Conservation (phyloP, 768 basidiomycete species). For the Hypsizygus marmoreus region DNA sequence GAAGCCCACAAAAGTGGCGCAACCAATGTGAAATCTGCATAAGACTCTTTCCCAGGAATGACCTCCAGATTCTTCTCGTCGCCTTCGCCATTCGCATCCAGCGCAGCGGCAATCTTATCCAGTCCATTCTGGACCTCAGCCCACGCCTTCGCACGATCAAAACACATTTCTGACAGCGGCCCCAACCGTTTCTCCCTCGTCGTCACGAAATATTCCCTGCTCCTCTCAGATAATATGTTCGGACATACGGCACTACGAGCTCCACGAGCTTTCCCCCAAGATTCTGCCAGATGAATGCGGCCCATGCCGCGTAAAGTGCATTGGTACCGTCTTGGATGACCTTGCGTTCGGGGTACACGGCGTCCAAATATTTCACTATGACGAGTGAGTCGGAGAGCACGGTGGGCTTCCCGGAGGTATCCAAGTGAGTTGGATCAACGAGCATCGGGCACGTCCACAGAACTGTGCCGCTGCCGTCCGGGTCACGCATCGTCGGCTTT, state of each 20-base stretch:
- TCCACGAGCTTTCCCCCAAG: neutral
- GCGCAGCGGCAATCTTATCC: constrained; percentile 12
- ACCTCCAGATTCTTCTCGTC: constrained; percentile 6
- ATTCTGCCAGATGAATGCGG: constrained; percentile 3
- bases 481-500: constrained; percentile 21
- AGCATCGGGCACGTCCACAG: constrained; percentile 17
- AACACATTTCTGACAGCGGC: constrained; percentile 13
- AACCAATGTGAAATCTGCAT: constrained; percentile 15
- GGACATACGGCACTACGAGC: constrained; percentile 7
- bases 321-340: constrained; percentile 15
- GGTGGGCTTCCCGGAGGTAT: constrained; percentile 10
- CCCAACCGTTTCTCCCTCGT: constrained; percentile 15
- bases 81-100: constrained; percentile 11
- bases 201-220: constrained; percentile 12
- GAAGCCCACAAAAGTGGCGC: constrained; percentile 11
- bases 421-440: constrained; percentile 12
- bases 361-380: constrained; percentile 19
- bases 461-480: constrained; percentile 13
- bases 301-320: constrained; percentile 12
- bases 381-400: constrained; percentile 15
- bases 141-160: constrained; percentile 13
- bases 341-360: constrained; percentile 17
- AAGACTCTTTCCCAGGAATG: constrained; percentile 10
- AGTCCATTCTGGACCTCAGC: constrained; percentile 9
- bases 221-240: constrained; percentile 6